Evolutionary conservation across 1,284 basidiomycete genomes (phyloP).

Genomic region (Apiotrichum siamense): DNA sequence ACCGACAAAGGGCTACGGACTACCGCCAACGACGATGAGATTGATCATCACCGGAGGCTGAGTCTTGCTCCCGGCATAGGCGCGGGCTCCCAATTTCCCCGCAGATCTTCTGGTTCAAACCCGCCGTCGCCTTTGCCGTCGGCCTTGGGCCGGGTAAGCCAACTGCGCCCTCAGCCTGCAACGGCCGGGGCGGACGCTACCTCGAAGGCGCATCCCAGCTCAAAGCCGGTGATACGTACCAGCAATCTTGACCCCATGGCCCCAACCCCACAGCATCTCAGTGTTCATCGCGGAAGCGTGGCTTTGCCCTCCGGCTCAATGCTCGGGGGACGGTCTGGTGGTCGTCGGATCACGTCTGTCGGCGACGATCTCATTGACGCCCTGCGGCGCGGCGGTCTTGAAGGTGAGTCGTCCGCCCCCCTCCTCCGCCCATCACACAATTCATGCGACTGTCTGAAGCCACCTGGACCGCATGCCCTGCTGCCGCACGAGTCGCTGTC

Average conservation of each 20-base stretch:
- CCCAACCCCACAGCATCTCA: too few species aligned
- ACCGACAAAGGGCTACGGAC: neutral
- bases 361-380: constrained; percentile 43
- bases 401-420: constrained; percentile 34
- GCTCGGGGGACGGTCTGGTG: constrained; percentile 6
- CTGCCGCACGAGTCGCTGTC: too few species aligned
- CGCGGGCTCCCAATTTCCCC: constrained; percentile 22
- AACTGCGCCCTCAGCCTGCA: too few species aligned
- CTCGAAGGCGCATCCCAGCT: too few species aligned
- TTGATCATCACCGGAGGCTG: constrained; percentile 22
- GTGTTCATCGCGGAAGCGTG: constrained; percentile 24
- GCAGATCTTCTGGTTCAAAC: too few species aligned
- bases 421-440: neutral
- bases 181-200: too few species aligned
- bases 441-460: too few species aligned
- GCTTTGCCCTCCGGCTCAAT: constrained; percentile 21
- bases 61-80: constrained; percentile 37
- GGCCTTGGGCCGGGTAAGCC: neutral
- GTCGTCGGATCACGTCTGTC: constrained; percentile 36
- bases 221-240: too few species aligned
- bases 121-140: too few species aligned
- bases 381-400: constrained; percentile 36
- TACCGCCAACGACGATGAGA: neutral
- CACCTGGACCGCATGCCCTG: too few species aligned
- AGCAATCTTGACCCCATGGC: too few species aligned